phyloP scores from a whole-genome alignment of 352 stramenopile genomes.

The Elongisporangium anandrum region DNA sequence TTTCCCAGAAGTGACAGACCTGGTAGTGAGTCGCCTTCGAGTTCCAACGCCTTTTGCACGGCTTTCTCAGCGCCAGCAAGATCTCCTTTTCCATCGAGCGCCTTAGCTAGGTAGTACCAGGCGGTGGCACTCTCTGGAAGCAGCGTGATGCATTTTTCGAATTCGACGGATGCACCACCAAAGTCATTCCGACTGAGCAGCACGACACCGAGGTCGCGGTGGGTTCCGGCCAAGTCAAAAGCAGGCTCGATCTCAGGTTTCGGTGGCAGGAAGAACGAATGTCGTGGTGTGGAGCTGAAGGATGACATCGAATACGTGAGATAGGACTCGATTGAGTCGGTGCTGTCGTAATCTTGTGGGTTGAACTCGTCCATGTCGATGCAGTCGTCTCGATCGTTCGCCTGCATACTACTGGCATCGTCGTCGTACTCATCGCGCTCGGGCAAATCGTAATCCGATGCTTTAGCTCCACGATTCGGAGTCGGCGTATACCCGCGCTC shows the following conservation, averaged over 20 bases:
- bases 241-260: conserved; percentile 10
- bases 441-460: background rate
- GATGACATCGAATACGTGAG: background rate
- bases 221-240: conserved; percentile 40
- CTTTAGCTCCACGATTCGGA: background rate
- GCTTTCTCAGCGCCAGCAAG: conserved; percentile 37
- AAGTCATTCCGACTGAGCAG: conserved; percentile 46
- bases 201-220: conserved; percentile 45
- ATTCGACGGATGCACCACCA: conserved; percentile 22
- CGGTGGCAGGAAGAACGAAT: background rate
- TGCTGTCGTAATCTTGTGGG: background rate
- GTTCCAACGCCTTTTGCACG: conserved; percentile 37
- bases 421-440: background rate
- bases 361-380: background rate
- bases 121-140: conserved; percentile 24
- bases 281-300: background rate
- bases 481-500: conserved; percentile 17
- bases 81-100: conserved; percentile 44
- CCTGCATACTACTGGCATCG: background rate
- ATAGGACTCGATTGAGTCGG: background rate
- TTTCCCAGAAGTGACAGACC: conserved; percentile 58
- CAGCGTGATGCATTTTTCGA: conserved; percentile 39
- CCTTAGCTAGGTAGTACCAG: conserved; percentile 65
- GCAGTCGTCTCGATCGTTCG: background rate
- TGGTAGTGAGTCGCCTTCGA: conserved; percentile 42